Evolutionary conservation across 148 eudicot species (phyloP).

Genomic region (Cornus controversa): DNA sequence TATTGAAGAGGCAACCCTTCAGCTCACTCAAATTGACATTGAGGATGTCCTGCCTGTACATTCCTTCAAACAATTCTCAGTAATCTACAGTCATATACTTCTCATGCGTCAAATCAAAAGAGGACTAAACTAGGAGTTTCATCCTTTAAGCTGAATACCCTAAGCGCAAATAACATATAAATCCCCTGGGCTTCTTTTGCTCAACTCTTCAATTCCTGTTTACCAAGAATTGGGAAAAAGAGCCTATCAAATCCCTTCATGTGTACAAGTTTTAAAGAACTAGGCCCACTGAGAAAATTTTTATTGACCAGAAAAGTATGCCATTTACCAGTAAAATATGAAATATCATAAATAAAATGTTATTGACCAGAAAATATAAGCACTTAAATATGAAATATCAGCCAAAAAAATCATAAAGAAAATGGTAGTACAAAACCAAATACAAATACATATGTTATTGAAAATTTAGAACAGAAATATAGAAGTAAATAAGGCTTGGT

Average conservation of each 20-base stretch:
- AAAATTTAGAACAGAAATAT: not conserved
- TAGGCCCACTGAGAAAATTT: not conserved
- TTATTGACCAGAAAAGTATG: not conserved
- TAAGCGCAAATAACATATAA: not conserved
- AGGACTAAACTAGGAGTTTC: not conserved
- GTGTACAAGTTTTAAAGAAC: not conserved
- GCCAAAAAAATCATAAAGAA: not conserved
- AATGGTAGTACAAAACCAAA: not conserved
- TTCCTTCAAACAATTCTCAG: no score
- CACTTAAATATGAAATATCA: not conserved
- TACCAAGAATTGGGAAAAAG: no score
- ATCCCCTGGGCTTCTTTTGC: not conserved
- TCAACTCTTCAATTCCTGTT: no score
- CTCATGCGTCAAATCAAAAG: not conserved
- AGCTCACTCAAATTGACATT: no score
- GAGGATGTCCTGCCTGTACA: no score
- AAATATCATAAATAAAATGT: no score
- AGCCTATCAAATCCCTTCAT: not conserved
- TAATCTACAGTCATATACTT: no score
- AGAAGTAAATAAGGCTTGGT: not conserved
- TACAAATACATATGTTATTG: not conserved
- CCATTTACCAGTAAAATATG: not conserved
- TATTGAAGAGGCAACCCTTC: no score
- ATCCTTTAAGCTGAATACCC: not conserved
- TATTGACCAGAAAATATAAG: not conserved